Percentiles rank a stretch among this genome's conserved stretches.
Evolutionary conservation across 2,329 filamentous ascomycete species (phyloP).

Genomic region (Coleophoma cylindrospora): DNA sequence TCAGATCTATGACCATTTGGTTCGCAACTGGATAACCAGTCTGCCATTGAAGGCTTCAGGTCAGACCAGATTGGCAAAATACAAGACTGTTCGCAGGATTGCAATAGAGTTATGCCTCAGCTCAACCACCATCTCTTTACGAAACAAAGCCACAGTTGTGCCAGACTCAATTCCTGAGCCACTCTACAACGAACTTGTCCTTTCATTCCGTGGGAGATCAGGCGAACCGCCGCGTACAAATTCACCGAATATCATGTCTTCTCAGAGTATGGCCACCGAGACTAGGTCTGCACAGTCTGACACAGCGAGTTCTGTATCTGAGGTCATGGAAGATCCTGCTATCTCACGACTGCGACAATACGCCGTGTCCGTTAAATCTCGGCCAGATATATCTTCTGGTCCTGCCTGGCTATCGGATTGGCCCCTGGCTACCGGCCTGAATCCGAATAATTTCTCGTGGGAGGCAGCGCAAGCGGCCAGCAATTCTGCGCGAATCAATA

Average conservation of each 20-base stretch:
- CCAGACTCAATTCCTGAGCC: neutral
- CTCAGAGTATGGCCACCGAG: conserved; percentile 9
- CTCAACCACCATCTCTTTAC: conserved; percentile 21
- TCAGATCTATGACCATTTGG: conserved; percentile 23
- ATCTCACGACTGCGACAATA: conserved; percentile 30
- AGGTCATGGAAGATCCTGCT: conserved; percentile 22
- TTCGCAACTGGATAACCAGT: conserved; percentile 22
- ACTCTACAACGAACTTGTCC: conserved; percentile 1
- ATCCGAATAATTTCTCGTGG: conserved; percentile 29
- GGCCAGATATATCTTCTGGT: conserved; percentile 14
- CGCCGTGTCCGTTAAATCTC: conserved; percentile 23
- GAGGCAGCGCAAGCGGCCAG: conserved; percentile 11
- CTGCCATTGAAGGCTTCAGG: conserved; percentile 18
- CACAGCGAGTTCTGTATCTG: conserved; percentile 11
- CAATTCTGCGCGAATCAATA: conserved; percentile 5
- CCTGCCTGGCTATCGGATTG: conserved; percentile 26
- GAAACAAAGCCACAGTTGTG: conserved; percentile 5
- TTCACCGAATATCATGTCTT: conserved; percentile 12
- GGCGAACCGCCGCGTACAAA: conserved; percentile 9
- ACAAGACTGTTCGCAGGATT: conserved; percentile 20
- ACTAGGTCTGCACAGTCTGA: conserved; percentile 5
- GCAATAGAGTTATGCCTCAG: conserved; percentile 24
- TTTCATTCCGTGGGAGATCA: conserved; percentile 4
- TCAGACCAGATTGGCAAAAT: conserved; percentile 19
- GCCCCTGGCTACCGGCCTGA: conserved; percentile 26